These are phyloP conservation scores for Phoma herbarum DNA, from an alignment of 2,329 filamentous ascomycete species.

Conservation along the genomic window DNA sequence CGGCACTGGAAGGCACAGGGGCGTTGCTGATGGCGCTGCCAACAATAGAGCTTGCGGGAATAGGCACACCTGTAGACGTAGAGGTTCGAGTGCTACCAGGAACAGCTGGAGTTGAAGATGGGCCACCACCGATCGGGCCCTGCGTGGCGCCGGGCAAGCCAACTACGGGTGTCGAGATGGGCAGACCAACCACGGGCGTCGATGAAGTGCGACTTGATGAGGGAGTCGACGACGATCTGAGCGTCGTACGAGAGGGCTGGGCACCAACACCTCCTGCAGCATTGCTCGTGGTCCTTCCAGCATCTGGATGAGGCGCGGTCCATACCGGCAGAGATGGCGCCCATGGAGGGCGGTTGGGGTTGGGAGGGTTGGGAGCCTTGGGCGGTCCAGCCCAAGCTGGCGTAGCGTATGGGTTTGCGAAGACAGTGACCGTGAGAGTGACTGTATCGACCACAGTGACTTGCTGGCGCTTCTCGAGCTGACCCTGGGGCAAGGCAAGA, in stretches of 20 bases:
- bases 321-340: slow-evolving; percentile 7
- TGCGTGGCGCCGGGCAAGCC: neutral
- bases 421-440: slow-evolving; percentile 34
- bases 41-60: neutral
- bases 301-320: slow-evolving; percentile 7
- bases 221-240: neutral
- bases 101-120: neutral
- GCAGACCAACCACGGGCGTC: neutral
- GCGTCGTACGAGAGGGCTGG: neutral
- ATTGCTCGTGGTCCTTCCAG: slow-evolving; percentile 1
- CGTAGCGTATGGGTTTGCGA: slow-evolving; percentile 20
- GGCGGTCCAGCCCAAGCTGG: slow-evolving; percentile 15
- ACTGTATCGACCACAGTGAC: slow-evolving; percentile 35
- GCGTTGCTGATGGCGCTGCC: neutral
- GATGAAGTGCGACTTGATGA: neutral
- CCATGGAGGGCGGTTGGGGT: slow-evolving; percentile 6
- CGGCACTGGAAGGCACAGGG: slow-evolving; percentile 1
- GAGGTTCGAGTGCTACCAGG: neutral
- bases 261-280: neutral
- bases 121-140: neutral
- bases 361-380: slow-evolving; percentile 2
- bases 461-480: slow-evolving; percentile 31
- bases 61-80: neutral
- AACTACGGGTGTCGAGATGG: neutral
- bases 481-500: slow-evolving; percentile 34